phyloP scores from a whole-genome alignment of 768 basidiomycete species.

The Pleurotus citrinopileatus region DNA sequence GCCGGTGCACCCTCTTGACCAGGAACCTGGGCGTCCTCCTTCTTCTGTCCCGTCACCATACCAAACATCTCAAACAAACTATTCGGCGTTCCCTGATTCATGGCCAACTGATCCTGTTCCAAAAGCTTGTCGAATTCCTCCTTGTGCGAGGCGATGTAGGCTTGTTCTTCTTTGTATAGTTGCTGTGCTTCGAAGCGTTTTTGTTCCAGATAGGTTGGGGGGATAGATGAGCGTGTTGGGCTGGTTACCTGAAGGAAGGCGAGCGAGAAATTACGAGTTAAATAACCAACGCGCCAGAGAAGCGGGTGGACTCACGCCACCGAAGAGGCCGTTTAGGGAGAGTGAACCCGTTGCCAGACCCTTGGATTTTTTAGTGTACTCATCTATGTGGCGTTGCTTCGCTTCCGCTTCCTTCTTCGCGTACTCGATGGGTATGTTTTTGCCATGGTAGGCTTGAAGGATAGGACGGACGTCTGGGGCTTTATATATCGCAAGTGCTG shows the following conservation, averaged over 20 bases:
- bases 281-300: too few relatives aligned
- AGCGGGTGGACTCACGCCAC: slow-evolving; percentile 32
- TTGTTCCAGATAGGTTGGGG: slow-evolving; percentile 51
- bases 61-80: slow-evolving; percentile 49
- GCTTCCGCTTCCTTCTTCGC: slow-evolving; percentile 84
- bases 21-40: background rate
- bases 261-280: background rate
- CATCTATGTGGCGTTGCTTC: slow-evolving; percentile 73
- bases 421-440: slow-evolving; percentile 87
- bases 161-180: slow-evolving; percentile 48
- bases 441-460: slow-evolving; percentile 78
- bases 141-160: slow-evolving; percentile 42
- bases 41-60: slow-evolving; percentile 15
- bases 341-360: slow-evolving; percentile 25
- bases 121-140: slow-evolving; percentile 41
- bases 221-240: slow-evolving; percentile 20
- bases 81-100: slow-evolving; percentile 41
- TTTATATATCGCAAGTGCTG: slow-evolving; percentile 91
- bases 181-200: slow-evolving; percentile 50
- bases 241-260: background rate
- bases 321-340: slow-evolving; percentile 40
- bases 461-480: slow-evolving; percentile 87
- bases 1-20: background rate
- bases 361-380: slow-evolving; percentile 63
- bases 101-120: slow-evolving; percentile 37